Percentiles rank a stretch among this genome's conserved stretches.
Conservation (phyloP, 768 basidiomycete genomes). For the Pisolithus orientalis region DNA sequence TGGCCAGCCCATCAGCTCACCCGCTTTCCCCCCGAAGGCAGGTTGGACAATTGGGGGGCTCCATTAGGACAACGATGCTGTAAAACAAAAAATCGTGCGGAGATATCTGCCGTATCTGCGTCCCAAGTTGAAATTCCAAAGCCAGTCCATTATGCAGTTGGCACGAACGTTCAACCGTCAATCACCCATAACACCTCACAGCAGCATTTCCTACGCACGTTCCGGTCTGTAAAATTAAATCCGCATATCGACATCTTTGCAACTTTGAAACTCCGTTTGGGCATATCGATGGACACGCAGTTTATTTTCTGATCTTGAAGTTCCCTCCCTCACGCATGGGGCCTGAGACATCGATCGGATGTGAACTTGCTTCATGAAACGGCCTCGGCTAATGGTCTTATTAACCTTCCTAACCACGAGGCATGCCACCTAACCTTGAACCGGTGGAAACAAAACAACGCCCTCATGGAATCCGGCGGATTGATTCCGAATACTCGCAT, state of each 20-base stretch:
- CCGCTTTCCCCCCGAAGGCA: background rate
- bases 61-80: background rate
- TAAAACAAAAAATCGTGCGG: background rate
- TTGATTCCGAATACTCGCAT: background rate
- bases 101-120: background rate
- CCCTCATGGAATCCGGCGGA: background rate
- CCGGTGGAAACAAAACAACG: background rate
- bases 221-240: slow-evolving; percentile 29
- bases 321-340: background rate
- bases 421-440: background rate
- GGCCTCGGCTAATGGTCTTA: background rate
- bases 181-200: slow-evolving; percentile 34
- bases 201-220: slow-evolving; percentile 61
- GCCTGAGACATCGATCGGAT: background rate
- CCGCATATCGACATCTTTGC: background rate
- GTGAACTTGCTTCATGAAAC: background rate
- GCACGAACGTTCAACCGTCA: slow-evolving; percentile 1
- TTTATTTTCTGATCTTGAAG: background rate
- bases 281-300: background rate
- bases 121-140: slow-evolving; percentile 22
- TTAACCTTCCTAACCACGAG: background rate
- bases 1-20: slow-evolving; percentile 6
- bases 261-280: background rate
- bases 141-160: slow-evolving; percentile 20
- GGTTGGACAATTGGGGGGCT: background rate